phyloP scores from a whole-genome alignment of 2,329 filamentous ascomycete genomes.

The Tolypocladium album region DNA sequence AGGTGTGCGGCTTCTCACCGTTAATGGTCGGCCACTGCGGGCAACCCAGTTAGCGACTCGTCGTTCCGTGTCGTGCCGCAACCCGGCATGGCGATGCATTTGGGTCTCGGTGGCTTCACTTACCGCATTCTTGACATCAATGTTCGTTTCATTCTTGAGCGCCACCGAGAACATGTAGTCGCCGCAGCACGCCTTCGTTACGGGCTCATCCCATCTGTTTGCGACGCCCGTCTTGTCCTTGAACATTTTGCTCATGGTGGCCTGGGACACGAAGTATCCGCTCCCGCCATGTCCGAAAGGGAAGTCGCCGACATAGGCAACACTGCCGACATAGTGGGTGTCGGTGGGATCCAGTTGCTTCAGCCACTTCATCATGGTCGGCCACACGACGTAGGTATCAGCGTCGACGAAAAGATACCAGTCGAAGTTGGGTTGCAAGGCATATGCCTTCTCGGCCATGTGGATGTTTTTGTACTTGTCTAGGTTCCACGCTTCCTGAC shows the following conservation, averaged over 20 bases:
- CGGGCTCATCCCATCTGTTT: conserved; percentile 32
- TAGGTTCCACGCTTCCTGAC: conserved; percentile 35
- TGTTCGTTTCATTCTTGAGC: conserved; percentile 30
- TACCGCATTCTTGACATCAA: conserved; percentile 30
- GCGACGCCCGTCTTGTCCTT: conserved; percentile 30
- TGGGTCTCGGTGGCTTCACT: conserved; percentile 8
- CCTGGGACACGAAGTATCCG: conserved; percentile 41
- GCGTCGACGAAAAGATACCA: conserved; percentile 52
- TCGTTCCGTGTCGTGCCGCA: not conserved
- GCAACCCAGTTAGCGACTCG: conserved; percentile 1
- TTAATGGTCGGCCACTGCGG: conserved; percentile 41
- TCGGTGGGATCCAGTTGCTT: conserved; percentile 28
- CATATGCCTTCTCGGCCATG: conserved; percentile 44
- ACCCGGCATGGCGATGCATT: not conserved
- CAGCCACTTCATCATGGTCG: conserved; percentile 39
- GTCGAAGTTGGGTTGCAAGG: conserved; percentile 37
- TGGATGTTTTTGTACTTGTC: conserved; percentile 55
- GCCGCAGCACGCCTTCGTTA: conserved; percentile 35
- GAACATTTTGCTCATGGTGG: conserved; percentile 36
- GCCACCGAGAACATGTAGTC: conserved; percentile 38
- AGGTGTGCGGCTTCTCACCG: conserved; percentile 40
- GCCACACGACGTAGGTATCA: conserved; percentile 46
- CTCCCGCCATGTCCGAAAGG: conserved; percentile 46
- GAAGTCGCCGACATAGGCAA: conserved; percentile 28
- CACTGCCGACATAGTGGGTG: conserved; percentile 39